A percentile compares a stretch with the other conserved stretches of the same genome.
Evolutionary conservation across 2,329 filamentous ascomycete species (phyloP).

Genomic region (Diaporthe citriasiana): DNA sequence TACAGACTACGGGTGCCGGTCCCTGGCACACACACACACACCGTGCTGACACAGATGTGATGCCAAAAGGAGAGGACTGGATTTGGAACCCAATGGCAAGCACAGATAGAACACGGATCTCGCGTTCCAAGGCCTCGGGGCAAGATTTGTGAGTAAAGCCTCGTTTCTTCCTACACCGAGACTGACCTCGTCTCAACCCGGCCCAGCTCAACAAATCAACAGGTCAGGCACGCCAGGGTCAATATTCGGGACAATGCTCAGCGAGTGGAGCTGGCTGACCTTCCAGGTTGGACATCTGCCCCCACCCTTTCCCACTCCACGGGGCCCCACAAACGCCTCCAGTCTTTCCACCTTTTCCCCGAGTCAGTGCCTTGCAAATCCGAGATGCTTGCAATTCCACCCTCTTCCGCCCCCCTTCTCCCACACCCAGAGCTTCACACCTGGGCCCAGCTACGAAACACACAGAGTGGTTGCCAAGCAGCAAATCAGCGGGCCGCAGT

Average conservation of each 20-base stretch:
- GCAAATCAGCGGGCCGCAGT: constrained; percentile 15
- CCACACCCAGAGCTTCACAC: neutral
- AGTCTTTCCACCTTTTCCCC: constrained; percentile 1
- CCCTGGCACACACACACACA: neutral
- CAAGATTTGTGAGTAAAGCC: neutral
- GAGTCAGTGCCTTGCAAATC: constrained; percentile 21
- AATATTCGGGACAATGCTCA: constrained; percentile 30
- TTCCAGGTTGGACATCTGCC: neutral
- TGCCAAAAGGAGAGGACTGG: neutral
- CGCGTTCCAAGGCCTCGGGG: neutral
- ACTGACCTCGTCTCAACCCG: neutral
- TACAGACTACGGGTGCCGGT: neutral
- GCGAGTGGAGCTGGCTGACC: constrained; percentile 17
- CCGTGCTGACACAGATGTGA: neutral
- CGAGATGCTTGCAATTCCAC: neutral
- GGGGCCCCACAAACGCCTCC: constrained; percentile 20
- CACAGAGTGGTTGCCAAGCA: constrained; percentile 11
- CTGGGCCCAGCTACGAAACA: neutral
- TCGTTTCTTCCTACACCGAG: constrained; percentile 18
- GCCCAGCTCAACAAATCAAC: constrained; percentile 1
- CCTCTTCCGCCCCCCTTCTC: neutral
- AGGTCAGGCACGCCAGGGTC: neutral
- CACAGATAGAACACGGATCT: neutral
- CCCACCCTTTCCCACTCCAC: constrained; percentile 1
- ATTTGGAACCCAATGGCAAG: neutral